Percentiles rank a stretch among this genome's conserved stretches.
phyloP scores from a whole-genome alignment of 2,329 filamentous ascomycete species.

The Phialemoniopsis sp. region DNA sequence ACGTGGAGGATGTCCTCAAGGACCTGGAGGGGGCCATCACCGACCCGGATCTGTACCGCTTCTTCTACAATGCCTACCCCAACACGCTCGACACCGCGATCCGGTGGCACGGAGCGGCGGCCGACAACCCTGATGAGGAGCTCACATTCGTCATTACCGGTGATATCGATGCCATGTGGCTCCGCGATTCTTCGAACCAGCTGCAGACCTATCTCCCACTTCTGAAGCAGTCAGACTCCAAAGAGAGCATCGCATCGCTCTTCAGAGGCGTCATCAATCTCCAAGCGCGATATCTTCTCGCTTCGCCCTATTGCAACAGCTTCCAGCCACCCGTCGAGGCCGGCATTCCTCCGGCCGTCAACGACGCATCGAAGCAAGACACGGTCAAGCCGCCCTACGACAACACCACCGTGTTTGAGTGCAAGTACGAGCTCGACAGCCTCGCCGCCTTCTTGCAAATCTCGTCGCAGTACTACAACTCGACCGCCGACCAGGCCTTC shows the following conservation, averaged over 20 bases:
- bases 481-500: slow-evolving; percentile 67
- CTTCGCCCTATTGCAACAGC: slow-evolving; percentile 83
- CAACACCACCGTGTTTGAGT: slow-evolving; percentile 75
- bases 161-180: slow-evolving; percentile 41
- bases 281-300: slow-evolving; percentile 66
- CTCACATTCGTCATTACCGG: slow-evolving; percentile 56
- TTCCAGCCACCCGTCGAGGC: slow-evolving; percentile 86
- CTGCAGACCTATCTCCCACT: slow-evolving; percentile 69
- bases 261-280: slow-evolving; percentile 75
- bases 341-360: slow-evolving; percentile 52
- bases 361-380: slow-evolving; percentile 58
- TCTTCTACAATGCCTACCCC: slow-evolving; percentile 71
- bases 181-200: slow-evolving; percentile 52
- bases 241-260: slow-evolving; percentile 59
- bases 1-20: slow-evolving; percentile 72
- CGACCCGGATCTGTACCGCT: slow-evolving; percentile 69
- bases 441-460: slow-evolving; percentile 83
- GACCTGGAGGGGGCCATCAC: slow-evolving; percentile 65
- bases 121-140: slow-evolving; percentile 57
- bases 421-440: slow-evolving; percentile 94
- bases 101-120: slow-evolving; percentile 60
- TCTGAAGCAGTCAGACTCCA: slow-evolving; percentile 42
- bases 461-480: slow-evolving; percentile 72
- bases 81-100: slow-evolving; percentile 74
- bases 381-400: slow-evolving; percentile 61